Evolutionary conservation across 805 yeast species (phyloP).

Genomic region (Starmerella roubikii): DNA sequence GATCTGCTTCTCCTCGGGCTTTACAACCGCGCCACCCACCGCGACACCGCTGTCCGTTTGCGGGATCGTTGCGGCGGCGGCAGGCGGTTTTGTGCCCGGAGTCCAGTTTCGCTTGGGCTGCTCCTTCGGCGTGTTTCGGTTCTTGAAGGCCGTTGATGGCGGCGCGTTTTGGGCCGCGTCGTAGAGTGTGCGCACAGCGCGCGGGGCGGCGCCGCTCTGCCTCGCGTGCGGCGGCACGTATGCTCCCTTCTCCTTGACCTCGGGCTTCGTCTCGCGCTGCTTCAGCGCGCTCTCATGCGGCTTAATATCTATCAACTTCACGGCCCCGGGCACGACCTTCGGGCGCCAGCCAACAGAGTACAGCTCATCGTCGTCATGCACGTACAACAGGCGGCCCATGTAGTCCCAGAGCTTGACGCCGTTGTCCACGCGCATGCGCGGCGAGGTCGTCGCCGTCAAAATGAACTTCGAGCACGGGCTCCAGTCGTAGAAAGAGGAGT

Average conservation of each 20-base stretch:
- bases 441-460: slow-evolving; percentile 92
- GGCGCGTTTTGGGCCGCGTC: slow-evolving; percentile 15
- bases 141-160: background rate
- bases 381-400: slow-evolving; percentile 64
- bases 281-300: slow-evolving; percentile 63
- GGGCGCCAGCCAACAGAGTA: slow-evolving; percentile 78
- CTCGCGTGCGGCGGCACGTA: slow-evolving; percentile 96
- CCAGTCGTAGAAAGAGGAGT: slow-evolving; percentile 96
- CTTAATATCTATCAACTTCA: slow-evolving; percentile 36
- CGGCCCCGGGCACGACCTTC: slow-evolving; percentile 33
- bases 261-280: slow-evolving; percentile 17
- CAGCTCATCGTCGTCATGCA: slow-evolving; percentile 70
- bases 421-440: slow-evolving; percentile 92
- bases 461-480: slow-evolving; percentile 91
- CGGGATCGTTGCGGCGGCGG: background rate
- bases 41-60: slow-evolving; percentile 15
- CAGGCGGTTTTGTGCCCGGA: slow-evolving; percentile 1
- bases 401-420: slow-evolving; percentile 91
- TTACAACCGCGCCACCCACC: slow-evolving; percentile 40
- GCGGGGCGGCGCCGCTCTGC: slow-evolving; percentile 24
- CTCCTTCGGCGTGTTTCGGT: background rate
- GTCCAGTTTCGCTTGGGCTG: background rate
- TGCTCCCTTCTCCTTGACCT: slow-evolving; percentile 64
- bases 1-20: slow-evolving; percentile 79
- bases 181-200: slow-evolving; percentile 22